A percentile compares a stretch with the other conserved stretches of the same genome.
Conservation (phyloP, 1,139 yeast species). For the Chernovozyma aurita region DNA sequence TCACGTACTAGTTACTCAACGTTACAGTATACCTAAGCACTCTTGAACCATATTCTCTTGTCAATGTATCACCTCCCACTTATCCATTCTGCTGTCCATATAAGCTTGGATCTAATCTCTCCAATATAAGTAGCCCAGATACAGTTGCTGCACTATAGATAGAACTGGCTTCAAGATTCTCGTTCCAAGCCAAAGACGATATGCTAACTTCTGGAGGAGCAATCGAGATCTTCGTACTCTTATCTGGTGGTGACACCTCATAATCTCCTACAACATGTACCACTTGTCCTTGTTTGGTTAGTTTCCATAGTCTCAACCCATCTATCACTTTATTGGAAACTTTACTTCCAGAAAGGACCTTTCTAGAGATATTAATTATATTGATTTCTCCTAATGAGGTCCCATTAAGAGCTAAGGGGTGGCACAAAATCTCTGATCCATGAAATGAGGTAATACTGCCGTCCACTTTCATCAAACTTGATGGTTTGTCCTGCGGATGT, state of each 20-base stretch:
- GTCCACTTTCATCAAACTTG: slow-evolving; percentile 27
- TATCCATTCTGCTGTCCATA: too few species aligned
- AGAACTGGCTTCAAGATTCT: slow-evolving; percentile 44
- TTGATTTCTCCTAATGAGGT: slow-evolving; percentile 56
- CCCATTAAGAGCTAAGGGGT: slow-evolving; percentile 61
- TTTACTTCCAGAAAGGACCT: slow-evolving; percentile 31
- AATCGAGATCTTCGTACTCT: slow-evolving; percentile 25
- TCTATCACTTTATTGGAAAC: slow-evolving; percentile 24
- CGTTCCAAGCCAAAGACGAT: slow-evolving; percentile 62
- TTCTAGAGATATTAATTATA: slow-evolving; percentile 33
- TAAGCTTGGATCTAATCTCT: slow-evolving; percentile 38
- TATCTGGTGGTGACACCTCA: slow-evolving; percentile 26
- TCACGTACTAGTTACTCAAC: too few species aligned
- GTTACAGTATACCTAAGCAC: too few species aligned
- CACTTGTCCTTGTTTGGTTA: slow-evolving; percentile 13
- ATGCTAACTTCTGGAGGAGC: slow-evolving; percentile 54
- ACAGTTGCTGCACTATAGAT: slow-evolving; percentile 64
- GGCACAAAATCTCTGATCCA: slow-evolving; percentile 37
- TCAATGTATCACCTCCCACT: too few species aligned
- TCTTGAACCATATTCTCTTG: too few species aligned
- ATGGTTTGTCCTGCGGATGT: slow-evolving; percentile 34
- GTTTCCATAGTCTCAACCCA: slow-evolving; percentile 36
- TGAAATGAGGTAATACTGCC: slow-evolving; percentile 25
- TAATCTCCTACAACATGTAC: slow-evolving; percentile 23
- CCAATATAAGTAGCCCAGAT: slow-evolving; percentile 65